phyloP scores from a whole-genome alignment of 768 basidiomycete genomes.

The Lactifluus hygrophoroides region DNA sequence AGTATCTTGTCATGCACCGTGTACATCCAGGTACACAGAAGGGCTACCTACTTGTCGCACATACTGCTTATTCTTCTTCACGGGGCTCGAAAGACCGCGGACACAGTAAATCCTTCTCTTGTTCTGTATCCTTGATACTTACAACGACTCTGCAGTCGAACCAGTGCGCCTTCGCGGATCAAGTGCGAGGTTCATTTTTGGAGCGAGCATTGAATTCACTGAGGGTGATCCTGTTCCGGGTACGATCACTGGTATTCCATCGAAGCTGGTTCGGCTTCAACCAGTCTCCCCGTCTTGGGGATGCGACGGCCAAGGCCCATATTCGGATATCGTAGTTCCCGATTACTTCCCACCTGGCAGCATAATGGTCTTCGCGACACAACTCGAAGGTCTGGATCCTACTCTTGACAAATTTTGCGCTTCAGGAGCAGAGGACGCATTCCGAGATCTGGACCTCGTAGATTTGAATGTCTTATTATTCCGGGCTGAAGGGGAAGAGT shows the following conservation, averaged over 20 bases:
- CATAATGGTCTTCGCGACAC: slow-evolving; percentile 87
- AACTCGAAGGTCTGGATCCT: slow-evolving; percentile 63
- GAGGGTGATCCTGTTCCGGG: slow-evolving; percentile 45
- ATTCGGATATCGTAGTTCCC: slow-evolving; percentile 74
- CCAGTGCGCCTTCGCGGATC: slow-evolving; percentile 80
- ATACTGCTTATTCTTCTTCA: slow-evolving; percentile 68
- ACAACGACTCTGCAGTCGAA: slow-evolving; percentile 43
- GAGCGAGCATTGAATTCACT: slow-evolving; percentile 61
- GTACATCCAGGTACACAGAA: slow-evolving; percentile 86
- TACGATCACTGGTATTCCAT: slow-evolving; percentile 62
- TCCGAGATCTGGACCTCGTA: slow-evolving; percentile 65
- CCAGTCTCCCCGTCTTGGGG: slow-evolving; percentile 52
- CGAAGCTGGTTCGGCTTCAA: slow-evolving; percentile 55
- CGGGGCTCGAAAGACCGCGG: slow-evolving; percentile 78
- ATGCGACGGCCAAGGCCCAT: slow-evolving; percentile 58
- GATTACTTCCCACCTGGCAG: slow-evolving; percentile 93
- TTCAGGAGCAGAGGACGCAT: slow-evolving; percentile 62
- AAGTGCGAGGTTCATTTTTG: slow-evolving; percentile 71
- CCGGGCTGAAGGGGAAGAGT: slow-evolving; percentile 85
- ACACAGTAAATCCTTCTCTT: slow-evolving; percentile 43
- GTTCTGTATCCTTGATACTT: background rate
- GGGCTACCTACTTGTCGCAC: slow-evolving; percentile 87
- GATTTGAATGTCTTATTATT: slow-evolving; percentile 86
- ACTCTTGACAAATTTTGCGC: slow-evolving; percentile 67
- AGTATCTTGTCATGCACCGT: slow-evolving; percentile 93